Evolutionary conservation across 768 basidiomycete genomes (phyloP), one percentile per base, ranked within the genome.

Genomic region (Lentinus tigrinus): DNA sequence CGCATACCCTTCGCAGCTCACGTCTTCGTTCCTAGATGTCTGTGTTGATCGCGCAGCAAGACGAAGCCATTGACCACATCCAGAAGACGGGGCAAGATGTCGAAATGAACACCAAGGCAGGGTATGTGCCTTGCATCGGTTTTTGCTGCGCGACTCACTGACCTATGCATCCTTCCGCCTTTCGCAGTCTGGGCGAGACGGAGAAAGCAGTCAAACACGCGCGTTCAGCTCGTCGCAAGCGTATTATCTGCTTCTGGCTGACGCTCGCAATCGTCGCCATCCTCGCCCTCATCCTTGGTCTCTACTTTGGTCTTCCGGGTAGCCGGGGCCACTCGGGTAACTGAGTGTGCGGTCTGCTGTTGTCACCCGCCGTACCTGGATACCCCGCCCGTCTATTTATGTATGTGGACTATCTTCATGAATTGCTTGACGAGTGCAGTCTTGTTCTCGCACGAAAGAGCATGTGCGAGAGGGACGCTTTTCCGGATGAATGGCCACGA

Each of bases 231-330:
- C 83, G 94, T 57, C 85, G 83, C 67, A 92, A 87, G 74, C 85
- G 92, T 59, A 92, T 89, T 89, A 89, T 89, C 74, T 95, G 91
- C 73, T 93, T 94, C 72, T 74, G 80, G 65, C 76, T 90, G 49
- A 70, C 79, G 52, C 59, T 93, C 26, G 58, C 85, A 54, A 72
- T 88, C 59, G 61, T 81, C 52, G 76, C 75, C 52, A 77, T 89
- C 61, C 71, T 90, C 47, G 91, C 77, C 0, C 71, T 87, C 52
- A 81, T 83, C 40, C 76, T 89, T 47, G 87, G 78, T 23, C 72
- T 87, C 23, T 53, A 49, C 55, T 57, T 61, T 26, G 50, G 50
- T 52, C 42, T 52, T 31, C 31, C 31, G 31, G 31, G 31, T 11
- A 31, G 31, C 31, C 31, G 7, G 6, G 31, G 31, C 42, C 34